These are phyloP conservation scores for Penicillium concentricum DNA, from an alignment of 2,329 filamentous ascomycete genomes.

Conservation along the genomic window DNA sequence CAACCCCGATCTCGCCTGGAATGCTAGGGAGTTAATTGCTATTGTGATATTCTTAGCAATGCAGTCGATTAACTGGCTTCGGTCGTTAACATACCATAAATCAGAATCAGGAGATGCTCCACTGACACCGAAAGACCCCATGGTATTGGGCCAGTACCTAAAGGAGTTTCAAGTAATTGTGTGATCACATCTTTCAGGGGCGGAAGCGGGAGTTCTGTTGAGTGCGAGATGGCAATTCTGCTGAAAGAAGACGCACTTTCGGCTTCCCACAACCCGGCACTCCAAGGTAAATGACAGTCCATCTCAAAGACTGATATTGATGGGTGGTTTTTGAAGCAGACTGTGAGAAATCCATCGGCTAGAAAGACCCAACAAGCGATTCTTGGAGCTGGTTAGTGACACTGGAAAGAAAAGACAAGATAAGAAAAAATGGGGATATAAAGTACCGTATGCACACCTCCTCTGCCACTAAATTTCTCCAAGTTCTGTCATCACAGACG, in stretches of 20 bases:
- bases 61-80: background rate
- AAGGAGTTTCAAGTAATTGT: slow-evolving; percentile 24
- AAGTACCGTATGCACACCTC: slow-evolving; percentile 29
- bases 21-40: slow-evolving; percentile 33
- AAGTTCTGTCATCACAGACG: slow-evolving; percentile 19
- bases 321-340: slow-evolving; percentile 35
- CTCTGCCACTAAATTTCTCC: slow-evolving; percentile 25
- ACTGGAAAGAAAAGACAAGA: background rate
- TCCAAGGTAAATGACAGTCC: slow-evolving; percentile 33
- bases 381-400: slow-evolving; percentile 5
- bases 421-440: background rate
- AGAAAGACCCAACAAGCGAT: slow-evolving; percentile 34
- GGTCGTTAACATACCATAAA: slow-evolving; percentile 25
- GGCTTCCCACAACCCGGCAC: slow-evolving; percentile 30
- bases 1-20: slow-evolving; percentile 28
- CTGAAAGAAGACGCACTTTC: slow-evolving; percentile 27
- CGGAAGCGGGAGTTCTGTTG: slow-evolving; percentile 18
- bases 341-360: slow-evolving; percentile 33
- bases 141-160: slow-evolving; percentile 11
- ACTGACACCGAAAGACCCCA: slow-evolving; percentile 28
- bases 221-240: slow-evolving; percentile 14
- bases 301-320: slow-evolving; percentile 32
- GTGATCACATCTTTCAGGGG: slow-evolving; percentile 24
- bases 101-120: slow-evolving; percentile 31
- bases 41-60: background rate